Conservation (phyloP, 140 eudicot genomes). For the Bidens hawaiensis region DNA sequence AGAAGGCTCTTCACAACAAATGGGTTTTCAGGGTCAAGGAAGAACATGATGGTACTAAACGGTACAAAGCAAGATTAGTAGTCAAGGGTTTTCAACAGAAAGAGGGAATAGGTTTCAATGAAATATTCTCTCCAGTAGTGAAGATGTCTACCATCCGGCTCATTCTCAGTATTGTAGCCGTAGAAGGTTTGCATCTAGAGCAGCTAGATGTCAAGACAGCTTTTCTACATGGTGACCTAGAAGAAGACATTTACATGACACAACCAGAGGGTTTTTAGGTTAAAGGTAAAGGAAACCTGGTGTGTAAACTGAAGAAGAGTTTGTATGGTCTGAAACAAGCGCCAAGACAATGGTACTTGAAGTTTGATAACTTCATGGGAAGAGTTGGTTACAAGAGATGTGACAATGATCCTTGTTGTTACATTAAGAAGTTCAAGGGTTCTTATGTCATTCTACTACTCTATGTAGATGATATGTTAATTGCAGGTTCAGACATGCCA, state of each 20-base stretch:
- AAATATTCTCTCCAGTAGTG: not conserved
- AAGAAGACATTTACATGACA: not conserved
- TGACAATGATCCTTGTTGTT: not conserved
- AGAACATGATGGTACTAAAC: not conserved
- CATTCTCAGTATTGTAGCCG: not conserved
- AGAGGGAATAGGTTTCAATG: not conserved
- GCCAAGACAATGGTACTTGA: not conserved
- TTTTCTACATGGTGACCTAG: not conserved
- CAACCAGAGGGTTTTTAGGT: conserved; percentile 2
- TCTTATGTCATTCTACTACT: too few species aligned
- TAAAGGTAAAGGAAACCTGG: not conserved
- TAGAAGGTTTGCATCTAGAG: not conserved
- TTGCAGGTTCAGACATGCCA: too few species aligned
- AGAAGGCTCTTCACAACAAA: not conserved
- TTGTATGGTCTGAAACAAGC: not conserved
- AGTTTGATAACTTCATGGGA: not conserved
- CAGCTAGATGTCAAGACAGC: not conserved
- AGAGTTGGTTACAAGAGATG: not conserved
- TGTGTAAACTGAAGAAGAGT: not conserved
- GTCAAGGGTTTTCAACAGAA: not conserved
- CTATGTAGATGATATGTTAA: too few species aligned
- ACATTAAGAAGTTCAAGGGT: too few species aligned
- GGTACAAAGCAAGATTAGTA: not conserved
- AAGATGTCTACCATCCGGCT: not conserved
- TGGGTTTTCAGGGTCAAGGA: conserved; percentile 5